Conservation (phyloP, 371 early-diverging fungal genomes). For the Mortierella sp. region DNA sequence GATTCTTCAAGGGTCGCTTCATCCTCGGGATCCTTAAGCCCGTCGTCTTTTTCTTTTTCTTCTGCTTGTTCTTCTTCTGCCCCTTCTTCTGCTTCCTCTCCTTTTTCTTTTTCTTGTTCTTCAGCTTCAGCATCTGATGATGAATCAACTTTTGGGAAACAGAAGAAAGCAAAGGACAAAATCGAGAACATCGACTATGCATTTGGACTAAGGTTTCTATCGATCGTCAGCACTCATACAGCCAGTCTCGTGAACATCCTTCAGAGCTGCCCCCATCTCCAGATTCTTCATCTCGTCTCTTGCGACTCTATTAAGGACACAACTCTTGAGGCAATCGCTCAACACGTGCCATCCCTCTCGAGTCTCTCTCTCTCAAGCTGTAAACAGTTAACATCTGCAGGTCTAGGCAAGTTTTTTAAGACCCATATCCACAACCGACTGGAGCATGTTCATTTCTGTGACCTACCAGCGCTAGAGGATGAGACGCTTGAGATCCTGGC, state of each 20-base stretch:
- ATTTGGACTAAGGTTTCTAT: conserved; percentile 15
- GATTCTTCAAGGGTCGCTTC: too few species aligned
- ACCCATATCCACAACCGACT: background rate
- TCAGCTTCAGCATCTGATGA: too few species aligned
- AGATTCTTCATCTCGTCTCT: conserved; percentile 17
- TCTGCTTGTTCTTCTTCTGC: too few species aligned
- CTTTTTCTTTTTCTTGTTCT: too few species aligned
- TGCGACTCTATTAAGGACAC: conserved; percentile 26
- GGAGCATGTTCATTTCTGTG: conserved; percentile 28
- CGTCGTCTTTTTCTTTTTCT: too few species aligned
- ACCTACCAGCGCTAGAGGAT: conserved; percentile 15
- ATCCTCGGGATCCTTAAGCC: too few species aligned
- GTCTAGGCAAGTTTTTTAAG: conserved; percentile 17
- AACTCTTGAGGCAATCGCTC: conserved; percentile 5
- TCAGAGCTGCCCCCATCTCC: conserved; percentile 13
- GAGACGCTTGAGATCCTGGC: conserved; percentile 19
- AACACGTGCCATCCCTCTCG: background rate
- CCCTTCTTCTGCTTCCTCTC: too few species aligned
- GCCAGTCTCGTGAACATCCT: conserved; percentile 8
- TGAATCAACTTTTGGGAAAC: too few species aligned
- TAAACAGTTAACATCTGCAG: conserved; percentile 9
- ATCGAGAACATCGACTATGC: background rate
- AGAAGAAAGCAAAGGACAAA: background rate
- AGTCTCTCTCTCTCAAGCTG: conserved; percentile 26
- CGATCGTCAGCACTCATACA: conserved; percentile 21